Evolutionary conservation across 2,329 filamentous ascomycete genomes (phyloP).

Genomic region (Nigrospora osmanthi): DNA sequence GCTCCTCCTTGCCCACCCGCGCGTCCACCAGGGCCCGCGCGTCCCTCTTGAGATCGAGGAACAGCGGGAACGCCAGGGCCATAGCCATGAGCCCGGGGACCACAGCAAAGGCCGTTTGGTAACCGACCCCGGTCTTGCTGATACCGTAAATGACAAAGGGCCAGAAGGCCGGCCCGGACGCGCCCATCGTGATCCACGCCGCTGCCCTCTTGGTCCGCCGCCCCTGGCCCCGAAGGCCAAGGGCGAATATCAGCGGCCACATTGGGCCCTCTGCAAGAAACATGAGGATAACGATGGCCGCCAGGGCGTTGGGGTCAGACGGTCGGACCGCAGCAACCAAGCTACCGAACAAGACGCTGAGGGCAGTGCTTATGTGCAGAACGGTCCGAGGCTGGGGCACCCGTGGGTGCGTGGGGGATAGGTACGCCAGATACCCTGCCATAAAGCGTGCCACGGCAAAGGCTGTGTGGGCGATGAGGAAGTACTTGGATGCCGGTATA

Average conservation of each 20-base stretch:
- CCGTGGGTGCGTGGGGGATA: constrained; percentile 36
- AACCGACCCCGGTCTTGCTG: constrained; percentile 48
- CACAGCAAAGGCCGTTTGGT: constrained; percentile 57
- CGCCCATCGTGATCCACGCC: constrained; percentile 70
- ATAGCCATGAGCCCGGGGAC: constrained; percentile 45
- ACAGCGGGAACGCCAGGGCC: constrained; percentile 39
- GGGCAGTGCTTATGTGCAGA: constrained; percentile 51
- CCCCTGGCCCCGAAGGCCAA: constrained; percentile 73
- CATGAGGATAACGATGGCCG: constrained; percentile 59
- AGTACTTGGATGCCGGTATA: constrained; percentile 54
- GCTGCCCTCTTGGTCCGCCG: constrained; percentile 73
- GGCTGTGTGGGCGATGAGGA: constrained; percentile 62
- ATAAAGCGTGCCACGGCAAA: constrained; percentile 71
- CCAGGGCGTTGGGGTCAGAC: constrained; percentile 37
- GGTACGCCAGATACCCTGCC: constrained; percentile 56
- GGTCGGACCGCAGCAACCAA: constrained; percentile 37
- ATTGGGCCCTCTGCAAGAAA: constrained; percentile 78
- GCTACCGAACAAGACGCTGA: constrained; percentile 51
- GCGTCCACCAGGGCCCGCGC: constrained; percentile 37
- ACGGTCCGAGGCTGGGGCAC: constrained; percentile 62
- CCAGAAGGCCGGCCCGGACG: constrained; percentile 64
- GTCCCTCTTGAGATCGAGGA: constrained; percentile 36
- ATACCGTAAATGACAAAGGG: constrained; percentile 68
- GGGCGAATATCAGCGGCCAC: constrained; percentile 74
- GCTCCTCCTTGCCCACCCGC: constrained; percentile 22